Conservation (phyloP, 176 grass and related monocot species). For the Cenchrus fungigraminus region DNA sequence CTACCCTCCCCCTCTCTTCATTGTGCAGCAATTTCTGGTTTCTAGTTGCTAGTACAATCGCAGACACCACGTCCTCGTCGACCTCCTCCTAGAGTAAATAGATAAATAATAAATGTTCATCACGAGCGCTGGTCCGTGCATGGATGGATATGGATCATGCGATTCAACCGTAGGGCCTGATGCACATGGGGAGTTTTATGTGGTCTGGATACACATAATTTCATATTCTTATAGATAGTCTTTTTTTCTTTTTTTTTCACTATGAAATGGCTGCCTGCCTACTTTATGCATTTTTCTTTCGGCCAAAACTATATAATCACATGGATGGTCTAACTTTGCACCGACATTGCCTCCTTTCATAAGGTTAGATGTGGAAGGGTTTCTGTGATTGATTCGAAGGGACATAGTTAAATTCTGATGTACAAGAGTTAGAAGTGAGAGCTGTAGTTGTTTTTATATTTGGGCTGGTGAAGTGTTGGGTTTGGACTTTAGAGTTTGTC, state of each 20-base stretch:
- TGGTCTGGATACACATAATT: not conserved
- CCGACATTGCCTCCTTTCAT: too few relatives aligned
- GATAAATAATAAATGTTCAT: not conserved
- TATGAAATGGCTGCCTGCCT: not conserved
- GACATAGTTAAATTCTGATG: not conserved
- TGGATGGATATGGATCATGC: conserved; percentile 21
- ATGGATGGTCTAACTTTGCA: too few relatives aligned
- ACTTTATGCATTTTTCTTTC: not conserved
- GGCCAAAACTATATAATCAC: too few relatives aligned
- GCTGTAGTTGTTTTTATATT: not conserved
- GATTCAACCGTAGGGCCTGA: conserved; percentile 20
- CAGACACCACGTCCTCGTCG: not conserved
- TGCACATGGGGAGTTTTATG: conserved; percentile 29
- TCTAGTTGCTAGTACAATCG: not conserved
- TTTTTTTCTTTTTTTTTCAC: not conserved
- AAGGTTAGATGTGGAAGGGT: not conserved
- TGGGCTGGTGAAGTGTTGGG: not conserved
- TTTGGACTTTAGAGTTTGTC: not conserved
- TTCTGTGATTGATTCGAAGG: not conserved
- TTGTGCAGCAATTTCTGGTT: not conserved
- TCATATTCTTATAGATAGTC: not conserved
- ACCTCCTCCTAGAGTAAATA: conserved; percentile 6
- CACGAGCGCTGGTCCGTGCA: not conserved
- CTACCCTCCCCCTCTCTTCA: conserved; percentile 30
- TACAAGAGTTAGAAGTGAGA: not conserved